Conservation (phyloP, 2,329 filamentous ascomycete genomes). For the Aaosphaeria pasadenensis region DNA sequence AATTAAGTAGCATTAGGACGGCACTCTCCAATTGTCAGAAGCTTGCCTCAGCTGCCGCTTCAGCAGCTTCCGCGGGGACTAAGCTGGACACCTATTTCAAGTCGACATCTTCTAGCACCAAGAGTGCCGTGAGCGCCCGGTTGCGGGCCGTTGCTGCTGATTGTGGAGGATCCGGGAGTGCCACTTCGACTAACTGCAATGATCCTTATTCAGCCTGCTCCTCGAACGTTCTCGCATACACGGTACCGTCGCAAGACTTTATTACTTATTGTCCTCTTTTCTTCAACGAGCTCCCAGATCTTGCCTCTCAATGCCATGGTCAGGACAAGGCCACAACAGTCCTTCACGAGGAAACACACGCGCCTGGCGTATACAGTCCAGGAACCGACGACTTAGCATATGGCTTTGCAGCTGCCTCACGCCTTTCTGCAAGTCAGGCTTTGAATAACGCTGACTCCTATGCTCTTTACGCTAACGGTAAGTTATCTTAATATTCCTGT, state of each 20-base stretch:
- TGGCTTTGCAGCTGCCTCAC: slow-evolving; percentile 51
- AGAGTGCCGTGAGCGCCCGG: slow-evolving; percentile 29
- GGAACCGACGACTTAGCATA: slow-evolving; percentile 59
- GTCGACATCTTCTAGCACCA: slow-evolving; percentile 48
- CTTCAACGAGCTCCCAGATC: slow-evolving; percentile 53
- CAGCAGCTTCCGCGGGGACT: slow-evolving; percentile 45
- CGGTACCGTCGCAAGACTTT: slow-evolving; percentile 51
- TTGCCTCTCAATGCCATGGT: slow-evolving; percentile 54
- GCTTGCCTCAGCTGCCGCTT: slow-evolving; percentile 53
- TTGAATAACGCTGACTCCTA: slow-evolving; percentile 65
- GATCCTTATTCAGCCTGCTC: slow-evolving; percentile 56
- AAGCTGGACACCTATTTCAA: slow-evolving; percentile 64
- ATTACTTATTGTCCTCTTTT: slow-evolving; percentile 63
- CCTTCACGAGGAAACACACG: slow-evolving; percentile 65
- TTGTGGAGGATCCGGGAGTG: slow-evolving; percentile 51
- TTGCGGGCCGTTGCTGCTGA: slow-evolving; percentile 50
- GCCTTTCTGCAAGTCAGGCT: slow-evolving; percentile 50
- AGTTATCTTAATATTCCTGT: background rate
- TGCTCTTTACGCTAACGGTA: slow-evolving; percentile 52
- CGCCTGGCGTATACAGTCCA: slow-evolving; percentile 49
- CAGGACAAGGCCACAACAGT: slow-evolving; percentile 66
- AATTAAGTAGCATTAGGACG: slow-evolving; percentile 43
- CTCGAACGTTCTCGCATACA: slow-evolving; percentile 56
- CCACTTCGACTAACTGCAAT: slow-evolving; percentile 57
- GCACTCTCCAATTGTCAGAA: slow-evolving; percentile 55